Percentiles rank a stretch among this genome's conserved stretches.
phyloP scores from a whole-genome alignment of 768 basidiomycete genomes.

The Crucibulum laeve region DNA sequence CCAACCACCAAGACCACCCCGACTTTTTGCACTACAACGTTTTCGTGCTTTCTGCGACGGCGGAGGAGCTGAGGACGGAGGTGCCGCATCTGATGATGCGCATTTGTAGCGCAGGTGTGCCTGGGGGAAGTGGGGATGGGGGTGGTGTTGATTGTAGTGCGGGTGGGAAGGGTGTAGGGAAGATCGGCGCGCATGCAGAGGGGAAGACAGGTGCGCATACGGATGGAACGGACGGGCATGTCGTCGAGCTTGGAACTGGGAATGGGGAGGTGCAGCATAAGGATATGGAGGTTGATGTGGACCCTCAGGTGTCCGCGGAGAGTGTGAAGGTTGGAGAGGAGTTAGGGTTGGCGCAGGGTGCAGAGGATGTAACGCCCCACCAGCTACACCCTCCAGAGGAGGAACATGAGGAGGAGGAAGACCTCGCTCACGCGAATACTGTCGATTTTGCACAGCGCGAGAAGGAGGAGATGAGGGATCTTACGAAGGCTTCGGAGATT shows the following conservation, averaged over 20 bases:
- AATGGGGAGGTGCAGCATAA: conserved; percentile 12
- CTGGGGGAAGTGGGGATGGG: conserved; percentile 15
- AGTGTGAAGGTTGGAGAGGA: conserved; percentile 2
- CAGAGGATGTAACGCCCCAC: no score
- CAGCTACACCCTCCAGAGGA: not conserved
- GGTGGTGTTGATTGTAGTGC: conserved; percentile 1
- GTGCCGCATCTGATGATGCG: conserved; percentile 53
- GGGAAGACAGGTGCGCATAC: conserved; percentile 24
- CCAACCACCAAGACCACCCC: conserved; percentile 13
- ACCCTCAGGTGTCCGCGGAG: conserved; percentile 9
- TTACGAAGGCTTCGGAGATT: conserved; percentile 82
- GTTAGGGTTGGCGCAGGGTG: no score
- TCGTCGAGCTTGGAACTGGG: conserved; percentile 21
- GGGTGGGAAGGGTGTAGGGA: conserved; percentile 1
- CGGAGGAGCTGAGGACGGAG: conserved; percentile 36
- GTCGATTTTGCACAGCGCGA: conserved; percentile 82
- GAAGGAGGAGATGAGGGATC: conserved; percentile 84
- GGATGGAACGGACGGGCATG: conserved; percentile 35
- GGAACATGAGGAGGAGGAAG: conserved; percentile 8
- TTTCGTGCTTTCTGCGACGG: conserved; percentile 63
- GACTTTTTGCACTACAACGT: conserved; percentile 63
- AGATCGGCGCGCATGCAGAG: not conserved
- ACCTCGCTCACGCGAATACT: conserved; percentile 48
- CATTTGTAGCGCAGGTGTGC: conserved; percentile 35
- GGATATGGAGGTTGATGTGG: conserved; percentile 8